Base-by-base conservation (phyloP, 805 yeast species). In the Kazachstania martiniae region DNA sequence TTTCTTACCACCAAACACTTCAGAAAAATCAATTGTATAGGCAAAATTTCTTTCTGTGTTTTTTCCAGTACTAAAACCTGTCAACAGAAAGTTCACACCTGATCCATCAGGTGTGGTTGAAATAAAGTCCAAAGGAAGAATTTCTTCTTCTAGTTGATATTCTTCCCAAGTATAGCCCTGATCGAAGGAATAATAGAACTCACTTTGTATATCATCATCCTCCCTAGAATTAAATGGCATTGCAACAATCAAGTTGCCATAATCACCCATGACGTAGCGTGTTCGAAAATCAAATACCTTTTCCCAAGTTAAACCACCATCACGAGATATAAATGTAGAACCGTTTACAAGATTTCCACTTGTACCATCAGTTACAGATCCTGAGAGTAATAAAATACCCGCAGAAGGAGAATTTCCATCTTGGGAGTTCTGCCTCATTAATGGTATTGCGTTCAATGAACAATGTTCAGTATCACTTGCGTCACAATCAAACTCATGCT, bases 241-340 rank as follows among this genome's bases (percentile, higher is more conserved):
- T 2, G 83, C 79, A 2, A 79, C 53, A 12, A 82, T 67, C 8
- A 84, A 53, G 46, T 83, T 80, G 21, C 94, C 95, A 37, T 70
- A 72, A 53, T 84, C 93, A 29, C 89, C 94, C 58, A 74, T 75
- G 1, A 74, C 65, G 39, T 70, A 72, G 3, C 63, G 38, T 24
- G 71, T 62, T 3, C 82, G 70, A 27, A 63, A 67, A 17, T 72
- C 70, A 10, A 73, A 44, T 1, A 74, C 69, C 34, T 61, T 50
- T 18, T 57, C 54, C 94, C 94, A 84, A 0, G 78, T 60, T n/a
- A 63, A 47, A 18, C 95, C 94, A 17, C 83, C 86, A 58, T 84
- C 85, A 35, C 78, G 60, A 0, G 94, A 79, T 6, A 82, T 49
- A 49, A 63, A 85, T 1, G 91, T 73, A 31, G 59, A 58, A 6